A percentile compares a stretch with the other conserved stretches of the same genome.
These are phyloP conservation scores for Orbilia blumenaviensis DNA, from an alignment of 2,329 filamentous ascomycete species.

Conservation along the genomic window DNA sequence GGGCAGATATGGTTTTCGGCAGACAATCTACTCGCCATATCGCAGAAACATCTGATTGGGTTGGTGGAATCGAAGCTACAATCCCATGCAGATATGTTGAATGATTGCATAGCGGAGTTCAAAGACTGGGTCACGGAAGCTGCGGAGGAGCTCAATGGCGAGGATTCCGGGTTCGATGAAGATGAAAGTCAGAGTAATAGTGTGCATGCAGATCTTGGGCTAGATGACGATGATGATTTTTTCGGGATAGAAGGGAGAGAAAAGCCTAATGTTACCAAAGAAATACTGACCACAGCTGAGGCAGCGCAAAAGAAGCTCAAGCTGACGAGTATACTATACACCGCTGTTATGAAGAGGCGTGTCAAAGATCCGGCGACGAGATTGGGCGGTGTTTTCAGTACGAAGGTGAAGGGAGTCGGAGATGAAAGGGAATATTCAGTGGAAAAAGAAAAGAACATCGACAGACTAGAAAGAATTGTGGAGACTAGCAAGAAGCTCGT, in stretches of 20 bases:
- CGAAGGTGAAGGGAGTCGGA: neutral
- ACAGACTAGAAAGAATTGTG: constrained; percentile 31
- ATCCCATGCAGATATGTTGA: constrained; percentile 49
- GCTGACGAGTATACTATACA: constrained; percentile 46
- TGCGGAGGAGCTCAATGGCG: constrained; percentile 35
- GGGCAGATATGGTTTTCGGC: constrained; percentile 51
- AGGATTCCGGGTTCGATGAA: constrained; percentile 50
- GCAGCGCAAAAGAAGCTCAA: constrained; percentile 49
- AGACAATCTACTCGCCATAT: constrained; percentile 43
- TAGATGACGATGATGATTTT: constrained; percentile 32
- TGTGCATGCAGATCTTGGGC: constrained; percentile 1
- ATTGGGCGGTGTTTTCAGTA: constrained; percentile 21
- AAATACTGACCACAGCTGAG: constrained; percentile 27
- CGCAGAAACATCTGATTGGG: constrained; percentile 47
- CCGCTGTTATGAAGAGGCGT: constrained; percentile 45
- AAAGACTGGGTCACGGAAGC: constrained; percentile 49
- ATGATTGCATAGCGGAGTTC: constrained; percentile 49
- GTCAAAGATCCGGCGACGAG: constrained; percentile 34
- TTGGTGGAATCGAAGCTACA: constrained; percentile 35
- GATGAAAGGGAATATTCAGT: constrained; percentile 35
- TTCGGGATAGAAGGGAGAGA: constrained; percentile 18
- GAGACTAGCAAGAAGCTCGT: constrained; percentile 30
- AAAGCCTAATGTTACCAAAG: constrained; percentile 44
- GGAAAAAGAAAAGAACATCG: constrained; percentile 34
- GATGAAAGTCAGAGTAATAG: constrained; percentile 43